phyloP scores from a whole-genome alignment of 257 asterid genomes.

The Solanum dulcamara region DNA sequence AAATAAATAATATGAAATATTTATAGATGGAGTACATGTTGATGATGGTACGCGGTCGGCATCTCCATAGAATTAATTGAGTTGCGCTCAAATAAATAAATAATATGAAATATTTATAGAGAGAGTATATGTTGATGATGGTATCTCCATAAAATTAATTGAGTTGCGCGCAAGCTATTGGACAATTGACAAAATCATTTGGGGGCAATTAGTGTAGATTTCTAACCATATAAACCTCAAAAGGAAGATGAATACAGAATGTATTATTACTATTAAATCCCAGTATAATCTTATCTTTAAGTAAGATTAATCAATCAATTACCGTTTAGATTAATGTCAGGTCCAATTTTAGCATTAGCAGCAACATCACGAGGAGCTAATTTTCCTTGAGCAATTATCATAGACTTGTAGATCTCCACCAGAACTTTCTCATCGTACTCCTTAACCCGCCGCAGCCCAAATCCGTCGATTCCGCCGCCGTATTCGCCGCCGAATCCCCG shows the following conservation, averaged over 20 bases:
- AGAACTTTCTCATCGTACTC: slow-evolving; percentile 41
- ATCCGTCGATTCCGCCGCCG: slow-evolving; percentile 22
- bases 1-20: too few species aligned
- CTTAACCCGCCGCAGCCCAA: slow-evolving; percentile 29
- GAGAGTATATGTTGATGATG: background rate
- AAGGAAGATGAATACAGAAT: background rate
- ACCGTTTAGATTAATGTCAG: background rate
- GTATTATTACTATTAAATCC: background rate
- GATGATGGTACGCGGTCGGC: too few species aligned
- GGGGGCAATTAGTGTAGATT: background rate
- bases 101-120: background rate
- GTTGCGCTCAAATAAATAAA: too few species aligned
- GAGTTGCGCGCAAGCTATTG: rapidly evolving
- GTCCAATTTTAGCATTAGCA: background rate
- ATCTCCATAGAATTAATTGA: too few species aligned
- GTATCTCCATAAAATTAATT: background rate
- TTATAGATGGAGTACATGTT: too few species aligned
- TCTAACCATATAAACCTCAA: background rate
- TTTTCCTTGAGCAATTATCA: slow-evolving; percentile 26
- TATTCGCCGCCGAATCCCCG: slow-evolving; percentile 10
- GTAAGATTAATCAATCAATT: background rate
- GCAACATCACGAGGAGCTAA: slow-evolving; percentile 37
- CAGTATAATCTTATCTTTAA: background rate
- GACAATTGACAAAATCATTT: background rate
- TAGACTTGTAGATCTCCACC: slow-evolving; percentile 27